phyloP scores from a whole-genome alignment of 176 grass and related monocot genomes.

The Ensete glaucum region DNA sequence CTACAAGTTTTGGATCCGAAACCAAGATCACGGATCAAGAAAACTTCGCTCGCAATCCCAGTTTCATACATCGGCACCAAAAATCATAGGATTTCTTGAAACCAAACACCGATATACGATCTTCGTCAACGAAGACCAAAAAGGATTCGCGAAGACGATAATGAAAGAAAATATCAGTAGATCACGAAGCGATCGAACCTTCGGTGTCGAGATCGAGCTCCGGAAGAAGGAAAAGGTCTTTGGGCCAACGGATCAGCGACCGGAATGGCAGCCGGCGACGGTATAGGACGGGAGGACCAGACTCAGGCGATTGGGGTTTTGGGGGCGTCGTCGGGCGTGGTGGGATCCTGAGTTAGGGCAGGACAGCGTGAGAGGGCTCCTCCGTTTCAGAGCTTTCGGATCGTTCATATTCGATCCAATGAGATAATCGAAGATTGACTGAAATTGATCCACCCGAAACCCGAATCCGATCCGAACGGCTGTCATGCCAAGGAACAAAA shows the following conservation, averaged over 20 bases:
- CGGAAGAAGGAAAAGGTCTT: background rate
- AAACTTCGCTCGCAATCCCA: background rate
- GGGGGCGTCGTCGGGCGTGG: background rate
- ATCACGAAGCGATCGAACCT: background rate
- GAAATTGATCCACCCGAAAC: background rate
- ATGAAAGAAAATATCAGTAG: background rate
- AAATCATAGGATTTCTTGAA: background rate
- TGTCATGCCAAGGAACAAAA: no score
- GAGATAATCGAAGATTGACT: background rate
- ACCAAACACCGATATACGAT: background rate
- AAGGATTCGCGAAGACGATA: no score
- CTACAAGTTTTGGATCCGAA: no score
- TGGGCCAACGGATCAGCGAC: background rate
- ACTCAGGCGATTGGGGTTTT: background rate
- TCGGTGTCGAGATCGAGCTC: background rate
- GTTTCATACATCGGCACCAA: background rate
- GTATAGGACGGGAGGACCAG: background rate
- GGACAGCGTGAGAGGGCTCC: background rate
- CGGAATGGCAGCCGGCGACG: background rate
- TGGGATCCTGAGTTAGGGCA: background rate
- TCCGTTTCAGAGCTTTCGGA: background rate
- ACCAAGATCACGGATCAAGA: no score
- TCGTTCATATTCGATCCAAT: background rate
- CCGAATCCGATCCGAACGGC: background rate
- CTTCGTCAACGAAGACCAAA: background rate